Evolutionary conservation across 495 filamentous ascomycete genomes (phyloP), one percentile per base, ranked within the genome.

Genomic region (Copromyces sp.): DNA sequence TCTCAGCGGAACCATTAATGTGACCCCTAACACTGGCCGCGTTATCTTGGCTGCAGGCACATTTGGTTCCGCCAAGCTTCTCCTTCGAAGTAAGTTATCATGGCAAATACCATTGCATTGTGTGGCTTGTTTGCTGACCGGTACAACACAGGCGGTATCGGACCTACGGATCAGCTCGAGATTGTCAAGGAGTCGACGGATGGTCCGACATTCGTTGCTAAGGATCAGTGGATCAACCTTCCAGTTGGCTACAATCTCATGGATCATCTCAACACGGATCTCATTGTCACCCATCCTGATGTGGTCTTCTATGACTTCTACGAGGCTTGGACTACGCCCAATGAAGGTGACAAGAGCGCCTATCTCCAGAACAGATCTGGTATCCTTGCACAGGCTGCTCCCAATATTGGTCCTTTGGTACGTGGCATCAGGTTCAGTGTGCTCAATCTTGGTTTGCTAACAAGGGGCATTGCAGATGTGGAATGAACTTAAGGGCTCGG

Each of bases 161-260:
- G 90, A 17, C 89, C 88, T 39, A 74, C 79, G 16, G 87, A 89
- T 70, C 86, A 89, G 79, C 87, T 91, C 42, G 80, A 85, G 69
- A 75, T 88, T n/a, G 86, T 90, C 39, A 82, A 85, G 39, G 77
- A 81, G 71, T 87, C 86, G 11, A 81, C 82, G 35, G 84, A 88
- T 71, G 86, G 88, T 12, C 76, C 83, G 17, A 81, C 78, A 9
- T 83, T 89, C 82, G 82, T 86, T 71, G 77, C 76, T 38, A 77
- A 78, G 68, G 77, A 80, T 3, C 73, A 88, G 12, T 93, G 91
- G 90, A 90, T 94, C 76, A 83, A 89, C 71, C 83, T 91, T n/a
- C 91, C 92, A 14, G 91, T 94, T 16, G 91, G 92, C 24, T 85
- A 90, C 74, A 92, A 91, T 76, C 80, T 93, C 38, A 87, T 89